A percentile compares a stretch with the other conserved stretches of the same genome.
Evolutionary conservation across 257 asterid species (phyloP).

Genomic region (Solanum etuberosum): DNA sequence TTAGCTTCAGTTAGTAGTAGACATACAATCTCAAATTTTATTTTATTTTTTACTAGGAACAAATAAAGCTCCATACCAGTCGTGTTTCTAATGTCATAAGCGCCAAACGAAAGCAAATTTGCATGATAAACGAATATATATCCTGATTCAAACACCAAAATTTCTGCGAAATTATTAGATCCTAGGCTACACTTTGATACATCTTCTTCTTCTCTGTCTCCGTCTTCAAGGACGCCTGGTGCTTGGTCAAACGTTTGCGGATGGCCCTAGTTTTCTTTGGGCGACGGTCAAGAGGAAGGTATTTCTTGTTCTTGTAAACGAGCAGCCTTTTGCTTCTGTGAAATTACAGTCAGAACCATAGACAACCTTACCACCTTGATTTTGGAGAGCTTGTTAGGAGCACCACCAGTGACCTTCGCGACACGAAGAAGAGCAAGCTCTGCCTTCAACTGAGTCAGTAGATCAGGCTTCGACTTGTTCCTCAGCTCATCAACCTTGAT

Average conservation of each 20-base stretch:
- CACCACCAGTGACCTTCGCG: conserved; percentile 57
- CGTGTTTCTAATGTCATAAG: no score
- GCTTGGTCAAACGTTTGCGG: conserved; percentile 56
- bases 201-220: no score
- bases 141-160: no score
- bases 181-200: no score
- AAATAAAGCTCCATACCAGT: no score
- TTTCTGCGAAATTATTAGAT: no score
- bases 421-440: conserved; percentile 45
- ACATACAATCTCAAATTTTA: no score
- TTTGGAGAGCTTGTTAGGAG: conserved; percentile 53
- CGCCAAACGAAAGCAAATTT: no score
- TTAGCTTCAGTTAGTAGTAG: no score
- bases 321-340: conserved; percentile 53
- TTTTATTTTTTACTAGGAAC: no score
- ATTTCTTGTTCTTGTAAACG: conserved; percentile 50
- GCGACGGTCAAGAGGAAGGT: conserved; percentile 57
- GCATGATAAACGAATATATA: no score
- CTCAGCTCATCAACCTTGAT: conserved; percentile 61
- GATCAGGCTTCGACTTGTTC: conserved; percentile 38
- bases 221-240: conserved; percentile 22
- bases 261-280: conserved; percentile 56
- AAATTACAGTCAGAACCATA: conserved; percentile 50
- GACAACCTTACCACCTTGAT: conserved; percentile 52
- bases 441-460: conserved; percentile 35